Percentiles rank a stretch among this genome's conserved stretches.
phyloP scores from a whole-genome alignment of 1,284 basidiomycete genomes.

The Ganoderma sinense region DNA sequence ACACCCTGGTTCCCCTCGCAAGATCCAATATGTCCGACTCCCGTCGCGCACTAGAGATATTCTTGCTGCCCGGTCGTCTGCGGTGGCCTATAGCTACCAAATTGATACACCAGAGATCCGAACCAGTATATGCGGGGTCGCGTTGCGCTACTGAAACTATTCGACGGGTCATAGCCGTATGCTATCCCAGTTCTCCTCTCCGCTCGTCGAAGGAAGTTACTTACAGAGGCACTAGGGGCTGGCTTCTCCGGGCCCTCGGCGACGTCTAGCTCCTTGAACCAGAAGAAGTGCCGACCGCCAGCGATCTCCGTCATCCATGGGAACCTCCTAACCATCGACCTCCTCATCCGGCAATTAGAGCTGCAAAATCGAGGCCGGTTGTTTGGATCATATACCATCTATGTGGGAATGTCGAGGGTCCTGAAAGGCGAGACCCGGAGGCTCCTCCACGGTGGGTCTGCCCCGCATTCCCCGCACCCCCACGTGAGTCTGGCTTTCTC shows the following conservation, averaged over 20 bases:
- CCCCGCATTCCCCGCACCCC: neutral
- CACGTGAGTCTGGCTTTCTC: neutral
- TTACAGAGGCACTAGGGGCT: neutral
- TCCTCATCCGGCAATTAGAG: slow-evolving; percentile 16
- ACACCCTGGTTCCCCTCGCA: no score
- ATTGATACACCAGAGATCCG: neutral
- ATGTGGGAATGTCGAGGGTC: slow-evolving; percentile 1
- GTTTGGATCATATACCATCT: slow-evolving; percentile 22
- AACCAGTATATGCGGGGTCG: neutral
- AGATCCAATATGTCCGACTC: no score
- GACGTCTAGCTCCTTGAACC: neutral
- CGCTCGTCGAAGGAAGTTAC: neutral
- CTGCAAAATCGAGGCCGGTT: slow-evolving; percentile 6
- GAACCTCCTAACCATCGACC: slow-evolving; percentile 16
- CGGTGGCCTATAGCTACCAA: no score
- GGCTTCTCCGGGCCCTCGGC: neutral
- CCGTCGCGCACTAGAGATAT: no score
- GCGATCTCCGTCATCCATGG: neutral
- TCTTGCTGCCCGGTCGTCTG: no score
- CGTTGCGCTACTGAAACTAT: neutral
- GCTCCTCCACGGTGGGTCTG: neutral
- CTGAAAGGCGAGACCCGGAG: neutral
- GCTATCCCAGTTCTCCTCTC: neutral
- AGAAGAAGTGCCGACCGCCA: neutral
- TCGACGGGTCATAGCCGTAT: neutral